Evolutionary conservation across 1,284 basidiomycete genomes (phyloP).

Genomic region (Athelia psychrophila): DNA sequence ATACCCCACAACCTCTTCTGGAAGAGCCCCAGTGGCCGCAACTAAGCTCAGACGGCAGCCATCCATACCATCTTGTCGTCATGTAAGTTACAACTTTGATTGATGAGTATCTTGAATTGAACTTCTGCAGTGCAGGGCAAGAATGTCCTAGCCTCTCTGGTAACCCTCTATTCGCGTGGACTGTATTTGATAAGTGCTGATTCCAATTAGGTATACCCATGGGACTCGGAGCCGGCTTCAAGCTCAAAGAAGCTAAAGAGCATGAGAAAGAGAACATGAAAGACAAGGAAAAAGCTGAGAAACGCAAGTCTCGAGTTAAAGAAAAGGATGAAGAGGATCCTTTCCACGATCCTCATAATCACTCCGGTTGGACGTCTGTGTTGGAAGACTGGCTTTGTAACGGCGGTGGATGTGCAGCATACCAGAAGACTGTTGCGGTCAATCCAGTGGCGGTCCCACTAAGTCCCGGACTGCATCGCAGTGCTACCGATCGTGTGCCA

Average conservation of each 20-base stretch:
- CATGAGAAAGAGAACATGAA: conserved; percentile 21
- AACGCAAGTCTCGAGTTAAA: conserved; percentile 26
- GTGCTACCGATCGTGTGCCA: conserved; percentile 34
- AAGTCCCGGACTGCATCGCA: conserved; percentile 19
- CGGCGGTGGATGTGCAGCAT: conserved; percentile 27
- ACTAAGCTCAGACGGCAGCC: conserved; percentile 48
- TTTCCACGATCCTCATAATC: conserved; percentile 12
- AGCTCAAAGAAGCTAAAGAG: conserved; percentile 53
- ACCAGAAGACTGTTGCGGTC: conserved; percentile 17
- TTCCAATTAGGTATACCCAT: conserved; percentile 58
- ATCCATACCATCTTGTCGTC: conserved; percentile 81
- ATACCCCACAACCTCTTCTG: conserved; percentile 30
- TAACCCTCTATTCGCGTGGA: conserved; percentile 19
- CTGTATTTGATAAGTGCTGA: background rate
- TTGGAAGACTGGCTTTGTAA: conserved; percentile 72
- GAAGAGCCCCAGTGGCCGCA: conserved; percentile 39
- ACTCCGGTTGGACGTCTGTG: conserved; percentile 67
- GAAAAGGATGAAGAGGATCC: conserved; percentile 32
- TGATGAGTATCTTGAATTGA: conserved; percentile 7
- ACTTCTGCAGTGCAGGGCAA: conserved; percentile 65
- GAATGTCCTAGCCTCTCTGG: conserved; percentile 77
- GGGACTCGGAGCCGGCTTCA: conserved; percentile 76
- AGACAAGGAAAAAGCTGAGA: conserved; percentile 38
- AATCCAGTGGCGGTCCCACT: conserved; percentile 20
- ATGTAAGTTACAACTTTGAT: conserved; percentile 46